These are phyloP conservation scores for Waltiozyma sp. DNA, from an alignment of 1,139 yeast genomes.

Conservation along the genomic window DNA sequence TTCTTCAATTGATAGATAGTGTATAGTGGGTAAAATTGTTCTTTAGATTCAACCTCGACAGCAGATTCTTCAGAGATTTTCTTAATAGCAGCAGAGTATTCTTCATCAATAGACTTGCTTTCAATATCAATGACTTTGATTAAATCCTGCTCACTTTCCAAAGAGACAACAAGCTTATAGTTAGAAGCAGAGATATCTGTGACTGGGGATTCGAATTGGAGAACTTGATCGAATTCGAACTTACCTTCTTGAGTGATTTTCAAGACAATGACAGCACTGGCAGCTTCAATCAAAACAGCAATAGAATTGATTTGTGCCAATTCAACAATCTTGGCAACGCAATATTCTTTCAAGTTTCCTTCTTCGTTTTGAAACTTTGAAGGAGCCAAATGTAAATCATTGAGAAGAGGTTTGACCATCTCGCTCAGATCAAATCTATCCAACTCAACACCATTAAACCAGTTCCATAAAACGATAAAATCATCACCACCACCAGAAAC, in stretches of 20 bases:
- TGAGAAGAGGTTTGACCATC: constrained; percentile 37
- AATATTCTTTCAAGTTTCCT: constrained; percentile 37
- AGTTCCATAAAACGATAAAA: constrained; percentile 67
- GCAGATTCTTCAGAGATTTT: constrained; percentile 16
- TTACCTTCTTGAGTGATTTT: constrained; percentile 19
- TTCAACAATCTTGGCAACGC: constrained; percentile 38
- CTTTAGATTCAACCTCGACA: constrained; percentile 22
- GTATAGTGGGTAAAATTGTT: constrained; percentile 55
- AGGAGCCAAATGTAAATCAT: constrained; percentile 55
- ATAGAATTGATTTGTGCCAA: constrained; percentile 21
- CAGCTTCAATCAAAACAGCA: constrained; percentile 43
- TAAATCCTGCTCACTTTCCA: constrained; percentile 32
- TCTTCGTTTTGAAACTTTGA: constrained; percentile 49
- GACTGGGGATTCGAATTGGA: constrained; percentile 24
- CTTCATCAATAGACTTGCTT: constrained; percentile 11
- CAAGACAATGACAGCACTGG: constrained; percentile 39
- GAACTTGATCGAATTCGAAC: constrained; percentile 21
- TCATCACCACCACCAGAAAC: constrained; percentile 91
- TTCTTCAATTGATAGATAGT: constrained; percentile 57
- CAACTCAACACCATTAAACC: constrained; percentile 41
- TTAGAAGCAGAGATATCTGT: constrained; percentile 25
- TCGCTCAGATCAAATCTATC: constrained; percentile 39
- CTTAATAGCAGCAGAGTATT: constrained; percentile 16
- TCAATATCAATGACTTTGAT: constrained; percentile 23
- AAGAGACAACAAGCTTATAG: constrained; percentile 31